Evolutionary conservation across 2,329 filamentous ascomycete genomes (phyloP).

Genomic region (Cladosporium sp.): DNA sequence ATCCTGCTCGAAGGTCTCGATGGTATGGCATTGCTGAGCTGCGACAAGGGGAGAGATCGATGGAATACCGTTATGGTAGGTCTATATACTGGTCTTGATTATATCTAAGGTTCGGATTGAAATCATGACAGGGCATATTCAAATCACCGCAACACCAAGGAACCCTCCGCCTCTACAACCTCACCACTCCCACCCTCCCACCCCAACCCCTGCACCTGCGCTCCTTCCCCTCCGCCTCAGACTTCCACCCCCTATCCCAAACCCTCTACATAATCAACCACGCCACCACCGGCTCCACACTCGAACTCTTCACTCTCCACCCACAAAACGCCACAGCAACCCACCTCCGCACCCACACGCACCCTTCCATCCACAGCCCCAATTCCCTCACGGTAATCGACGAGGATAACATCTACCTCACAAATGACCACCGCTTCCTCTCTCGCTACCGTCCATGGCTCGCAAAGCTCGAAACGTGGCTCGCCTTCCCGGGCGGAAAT

Average conservation of each 20-base stretch:
- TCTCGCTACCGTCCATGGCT: slow-evolving; percentile 25
- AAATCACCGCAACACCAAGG: slow-evolving; percentile 18
- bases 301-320: slow-evolving; percentile 36
- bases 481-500: slow-evolving; percentile 33
- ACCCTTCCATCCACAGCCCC: slow-evolving; percentile 32
- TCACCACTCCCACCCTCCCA: slow-evolving; percentile 24
- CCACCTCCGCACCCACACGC: slow-evolving; percentile 29
- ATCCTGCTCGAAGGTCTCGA: slow-evolving; percentile 31
- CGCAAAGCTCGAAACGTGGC: slow-evolving; percentile 37
- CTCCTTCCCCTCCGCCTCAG: slow-evolving; percentile 23
- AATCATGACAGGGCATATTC: slow-evolving; percentile 25
- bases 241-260: slow-evolving; percentile 40
- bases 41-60: slow-evolving; percentile 39
- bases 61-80: slow-evolving; percentile 47
- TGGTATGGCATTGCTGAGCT: slow-evolving; percentile 40
- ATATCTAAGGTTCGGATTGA: too few relatives aligned
- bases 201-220: slow-evolving; percentile 23
- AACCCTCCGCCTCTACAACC: slow-evolving; percentile 40
- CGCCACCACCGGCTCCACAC: slow-evolving; percentile 28
- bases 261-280: slow-evolving; percentile 41
- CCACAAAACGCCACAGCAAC: slow-evolving; percentile 23
- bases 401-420: slow-evolving; percentile 33
- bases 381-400: slow-evolving; percentile 37
- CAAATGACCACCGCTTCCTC: slow-evolving; percentile 41
- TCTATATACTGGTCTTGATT: neutral